Conservation (phyloP, 257 asterid genomes). For the Solanum gandarillasii region DNA sequence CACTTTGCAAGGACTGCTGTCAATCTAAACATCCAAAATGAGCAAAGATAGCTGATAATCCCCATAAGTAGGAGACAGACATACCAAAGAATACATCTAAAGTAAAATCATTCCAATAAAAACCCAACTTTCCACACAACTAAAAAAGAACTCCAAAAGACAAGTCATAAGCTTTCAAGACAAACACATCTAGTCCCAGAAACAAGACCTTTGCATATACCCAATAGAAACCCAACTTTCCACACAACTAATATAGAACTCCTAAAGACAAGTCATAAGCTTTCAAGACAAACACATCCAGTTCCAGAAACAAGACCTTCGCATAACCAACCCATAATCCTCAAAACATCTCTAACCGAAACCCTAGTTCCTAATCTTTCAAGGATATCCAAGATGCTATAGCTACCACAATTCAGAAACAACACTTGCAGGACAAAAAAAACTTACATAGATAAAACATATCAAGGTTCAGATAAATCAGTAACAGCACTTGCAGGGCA, state of each 20-base stretch:
- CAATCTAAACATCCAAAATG: neutral
- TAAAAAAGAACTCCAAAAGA: neutral
- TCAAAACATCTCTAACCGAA: neutral
- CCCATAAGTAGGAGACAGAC: neutral
- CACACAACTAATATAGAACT: neutral
- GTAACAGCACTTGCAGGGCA: neutral
- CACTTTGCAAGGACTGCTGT: neutral
- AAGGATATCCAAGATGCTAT: neutral
- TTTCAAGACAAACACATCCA: neutral
- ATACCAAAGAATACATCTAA: neutral
- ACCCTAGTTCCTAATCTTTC: neutral
- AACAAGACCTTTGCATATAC: neutral
- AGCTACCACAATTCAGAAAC: neutral
- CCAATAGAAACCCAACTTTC: neutral
- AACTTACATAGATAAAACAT: neutral
- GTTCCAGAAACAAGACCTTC: neutral
- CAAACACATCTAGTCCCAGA: neutral
- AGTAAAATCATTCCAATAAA: neutral
- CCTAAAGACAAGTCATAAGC: neutral
- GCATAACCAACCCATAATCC: neutral
- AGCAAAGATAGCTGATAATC: neutral
- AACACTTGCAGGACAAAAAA: neutral
- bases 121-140: neutral
- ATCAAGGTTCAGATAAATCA: neutral
- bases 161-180: neutral